phyloP scores from a whole-genome alignment of 129 eudicot species.

The Lactuca saligna region DNA sequence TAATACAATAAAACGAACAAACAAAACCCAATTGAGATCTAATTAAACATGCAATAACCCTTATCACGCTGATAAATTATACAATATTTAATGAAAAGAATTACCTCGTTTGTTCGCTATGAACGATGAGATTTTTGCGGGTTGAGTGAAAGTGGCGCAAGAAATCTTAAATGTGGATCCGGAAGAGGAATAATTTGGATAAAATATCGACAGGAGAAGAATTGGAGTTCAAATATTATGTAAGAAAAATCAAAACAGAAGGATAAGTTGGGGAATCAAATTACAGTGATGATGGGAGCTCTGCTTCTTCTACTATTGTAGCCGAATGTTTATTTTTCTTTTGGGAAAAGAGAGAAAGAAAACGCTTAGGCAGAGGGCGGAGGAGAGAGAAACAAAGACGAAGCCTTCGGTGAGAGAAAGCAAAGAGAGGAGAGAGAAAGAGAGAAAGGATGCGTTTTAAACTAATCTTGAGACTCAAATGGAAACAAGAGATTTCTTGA shows the following conservation, averaged over 20 bases:
- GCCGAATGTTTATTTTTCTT: background rate
- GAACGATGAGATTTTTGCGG: conserved; percentile 13
- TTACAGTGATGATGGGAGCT: conserved; percentile 26
- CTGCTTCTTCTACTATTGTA: conserved; percentile 9
- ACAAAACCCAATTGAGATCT: conserved; percentile 42
- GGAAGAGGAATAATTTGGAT: conserved; percentile 23
- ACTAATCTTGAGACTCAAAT: conserved; percentile 19
- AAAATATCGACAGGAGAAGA: conserved; percentile 8
- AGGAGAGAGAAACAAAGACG: conserved; percentile 27
- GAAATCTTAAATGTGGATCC: conserved; percentile 42
- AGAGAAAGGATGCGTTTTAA: conserved; percentile 21
- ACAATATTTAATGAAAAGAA: background rate
- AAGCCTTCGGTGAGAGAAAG: conserved; percentile 21
- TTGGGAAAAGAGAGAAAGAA: conserved; percentile 8
- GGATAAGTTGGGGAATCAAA: background rate
- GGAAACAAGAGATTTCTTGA: conserved; percentile 11
- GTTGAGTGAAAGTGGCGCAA: conserved; percentile 35
- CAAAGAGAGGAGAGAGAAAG: conserved; percentile 10
- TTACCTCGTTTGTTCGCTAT: conserved; percentile 13
- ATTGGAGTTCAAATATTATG: conserved; percentile 24
- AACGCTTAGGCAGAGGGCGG: conserved; percentile 26
- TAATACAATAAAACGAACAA: conserved; percentile 16
- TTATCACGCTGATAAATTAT: conserved; percentile 9
- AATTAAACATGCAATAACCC: conserved; percentile 46
- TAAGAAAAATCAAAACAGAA: conserved; percentile 7